A percentile compares a stretch with the other conserved stretches of the same genome.
phyloP scores from a whole-genome alignment of 2,329 filamentous ascomycete species.

The Colletotrichum theobromicola region DNA sequence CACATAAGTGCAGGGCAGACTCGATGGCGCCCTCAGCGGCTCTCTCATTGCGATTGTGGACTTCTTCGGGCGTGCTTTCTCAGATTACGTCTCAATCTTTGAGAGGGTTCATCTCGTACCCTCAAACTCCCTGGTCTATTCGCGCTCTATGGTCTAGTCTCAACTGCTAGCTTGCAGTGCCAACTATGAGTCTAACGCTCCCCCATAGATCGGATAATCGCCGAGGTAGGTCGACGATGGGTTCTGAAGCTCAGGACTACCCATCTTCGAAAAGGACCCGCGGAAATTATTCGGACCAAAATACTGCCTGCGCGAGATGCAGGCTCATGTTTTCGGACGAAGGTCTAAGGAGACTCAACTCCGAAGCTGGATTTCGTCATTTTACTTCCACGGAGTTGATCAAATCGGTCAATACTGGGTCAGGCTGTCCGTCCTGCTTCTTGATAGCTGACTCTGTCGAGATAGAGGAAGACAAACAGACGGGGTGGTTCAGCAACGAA shows the following conservation, averaged over 20 bases:
- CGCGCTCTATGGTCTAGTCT: background rate
- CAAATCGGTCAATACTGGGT: background rate
- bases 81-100: no score
- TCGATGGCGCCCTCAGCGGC: background rate
- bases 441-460: background rate
- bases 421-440: background rate
- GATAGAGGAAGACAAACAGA: background rate
- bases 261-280: background rate
- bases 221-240: background rate
- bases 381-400: background rate
- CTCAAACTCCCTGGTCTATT: no score
- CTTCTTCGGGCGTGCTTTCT: background rate
- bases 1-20: background rate
- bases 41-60: background rate
- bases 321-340: background rate
- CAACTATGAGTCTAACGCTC: background rate
- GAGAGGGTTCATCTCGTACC: no score
- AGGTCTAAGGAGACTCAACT: background rate
- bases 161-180: background rate
- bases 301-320: background rate
- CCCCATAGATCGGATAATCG: background rate
- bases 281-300: background rate
- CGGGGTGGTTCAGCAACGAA: background rate
- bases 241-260: background rate
- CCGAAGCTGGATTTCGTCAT: background rate